These are phyloP conservation scores for Sporisorium iseilematis-ciliati DNA, from an alignment of 1,284 basidiomycete species.

Conservation along the genomic window DNA sequence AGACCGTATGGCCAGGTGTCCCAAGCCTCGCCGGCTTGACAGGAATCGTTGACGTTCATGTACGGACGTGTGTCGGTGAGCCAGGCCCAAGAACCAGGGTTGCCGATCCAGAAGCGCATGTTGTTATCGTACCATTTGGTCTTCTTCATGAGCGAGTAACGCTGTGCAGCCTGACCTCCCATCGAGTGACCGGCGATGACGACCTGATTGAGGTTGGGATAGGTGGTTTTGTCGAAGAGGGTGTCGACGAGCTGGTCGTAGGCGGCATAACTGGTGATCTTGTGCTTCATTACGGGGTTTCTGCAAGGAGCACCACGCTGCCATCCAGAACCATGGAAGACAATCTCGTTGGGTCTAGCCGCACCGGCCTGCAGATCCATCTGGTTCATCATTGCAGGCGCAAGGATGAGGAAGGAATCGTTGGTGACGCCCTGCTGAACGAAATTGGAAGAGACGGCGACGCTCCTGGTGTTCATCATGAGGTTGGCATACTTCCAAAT, in stretches of 20 bases:
- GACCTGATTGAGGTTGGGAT: conserved; percentile 62
- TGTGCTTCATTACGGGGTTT: conserved; percentile 47
- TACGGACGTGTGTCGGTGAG: conserved; percentile 55
- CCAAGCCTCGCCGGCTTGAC: conserved; percentile 27
- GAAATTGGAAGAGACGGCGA: conserved; percentile 35
- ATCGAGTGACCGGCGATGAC: conserved; percentile 64
- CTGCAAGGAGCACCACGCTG: conserved; percentile 50
- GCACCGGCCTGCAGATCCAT: conserved; percentile 50
- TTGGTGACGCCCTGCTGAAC: conserved; percentile 28
- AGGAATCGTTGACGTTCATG: conserved; percentile 35
- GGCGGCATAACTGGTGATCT: conserved; percentile 54
- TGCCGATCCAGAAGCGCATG: conserved; percentile 61
- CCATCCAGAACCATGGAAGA: conserved; percentile 53
- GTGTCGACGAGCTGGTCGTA: conserved; percentile 50
- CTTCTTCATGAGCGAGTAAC: conserved; percentile 58
- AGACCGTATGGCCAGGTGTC: conserved; percentile 67
- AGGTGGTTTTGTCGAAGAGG: conserved; percentile 53
- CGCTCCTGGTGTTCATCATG: conserved; percentile 51
- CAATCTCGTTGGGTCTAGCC: conserved; percentile 34
- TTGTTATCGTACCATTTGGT: conserved; percentile 50
- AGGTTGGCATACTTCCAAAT: conserved; percentile 64
- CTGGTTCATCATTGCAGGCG: conserved; percentile 42
- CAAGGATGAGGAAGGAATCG: conserved; percentile 43
- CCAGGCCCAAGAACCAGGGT: conserved; percentile 64
- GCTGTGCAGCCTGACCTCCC: conserved; percentile 60